Base-by-base conservation (phyloP, 345 rosid species). In the Ailanthus altissimus region DNA sequence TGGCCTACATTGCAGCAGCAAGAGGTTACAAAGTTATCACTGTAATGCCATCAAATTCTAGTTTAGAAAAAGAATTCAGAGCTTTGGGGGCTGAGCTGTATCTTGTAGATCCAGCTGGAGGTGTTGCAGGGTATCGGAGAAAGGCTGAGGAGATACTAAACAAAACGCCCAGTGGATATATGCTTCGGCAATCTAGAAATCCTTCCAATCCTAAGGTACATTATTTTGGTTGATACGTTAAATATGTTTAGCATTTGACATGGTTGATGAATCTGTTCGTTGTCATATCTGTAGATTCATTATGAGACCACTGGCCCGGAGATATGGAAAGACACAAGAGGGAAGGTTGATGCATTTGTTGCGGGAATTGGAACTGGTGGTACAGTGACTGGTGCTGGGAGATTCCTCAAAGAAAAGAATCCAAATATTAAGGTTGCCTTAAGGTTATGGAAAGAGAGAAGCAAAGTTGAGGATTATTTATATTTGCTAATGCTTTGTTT, bases 71-170 rank as follows among this genome's bases (percentile, higher is more conserved):
- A 89, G 84, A 79, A 79, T 89, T 91, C 1, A 82, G 75, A 75
- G 95, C 95, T 77, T 93, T 42, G n/a, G 97, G 97, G 65, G 94
- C 98, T 60, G 90, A 94, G 79, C 43, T 94, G 26, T 59, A 40
- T 76, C 82, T 91, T 26, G 80, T 87, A 5, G 89, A 93, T 73
- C 75, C 86, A 1, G 72, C 85, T n/a, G 53, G 80, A 70, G 92
- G 89, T 46, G 0, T 90, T 70, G 28, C 79, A 4, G 92, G 83
- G 15, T 70, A 46, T 21, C 0, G 88, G 5, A 80, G 81, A 47
- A 94, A 87, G 85, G 80, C 82, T 18, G 83, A 89, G 53, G 97
- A 92, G 84, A 73, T 91, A 59, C 73, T 82, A 54, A 62, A 73
- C 46, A 86, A 81, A 40, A 92, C 89, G n/a, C 94, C 94, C 4